These are phyloP conservation scores for Zygosaccharomyces sapae DNA, from an alignment of 1,139 yeast genomes.

Conservation along the genomic window DNA sequence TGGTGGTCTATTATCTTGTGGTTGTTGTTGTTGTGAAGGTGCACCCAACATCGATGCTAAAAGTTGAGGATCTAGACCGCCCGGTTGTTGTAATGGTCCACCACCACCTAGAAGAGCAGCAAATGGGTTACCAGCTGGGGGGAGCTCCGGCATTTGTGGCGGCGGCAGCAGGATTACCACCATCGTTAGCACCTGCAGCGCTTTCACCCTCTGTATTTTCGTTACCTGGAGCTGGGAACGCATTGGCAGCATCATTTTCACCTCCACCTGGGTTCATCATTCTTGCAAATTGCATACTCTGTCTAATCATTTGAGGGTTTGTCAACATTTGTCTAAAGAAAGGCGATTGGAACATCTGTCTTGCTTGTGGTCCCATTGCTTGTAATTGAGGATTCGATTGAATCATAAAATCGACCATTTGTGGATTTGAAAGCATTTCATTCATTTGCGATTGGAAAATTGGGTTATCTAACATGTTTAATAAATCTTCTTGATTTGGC, in stretches of 20 bases:
- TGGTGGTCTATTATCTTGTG: conserved; percentile 79
- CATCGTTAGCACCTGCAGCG: conserved; percentile 10
- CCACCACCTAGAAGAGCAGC: conserved; percentile 42
- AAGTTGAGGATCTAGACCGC: conserved; percentile 39
- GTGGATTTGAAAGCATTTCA: conserved; percentile 71
- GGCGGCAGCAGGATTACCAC: conserved; percentile 14
- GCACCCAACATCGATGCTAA: conserved; percentile 41
- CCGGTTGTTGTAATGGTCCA: conserved; percentile 20
- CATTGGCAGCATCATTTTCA: conserved; percentile 31
- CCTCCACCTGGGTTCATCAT: conserved; percentile 41
- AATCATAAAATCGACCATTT: conserved; percentile 78
- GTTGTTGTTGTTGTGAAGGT: conserved; percentile 37
- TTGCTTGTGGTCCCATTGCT: conserved; percentile 83
- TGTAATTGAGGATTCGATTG: conserved; percentile 79
- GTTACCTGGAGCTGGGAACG: conserved; percentile 40
- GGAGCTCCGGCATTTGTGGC: conserved; percentile 8
- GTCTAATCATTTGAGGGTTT: conserved; percentile 81
- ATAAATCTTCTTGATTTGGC: conserved; percentile 72
- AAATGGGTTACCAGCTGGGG: conserved; percentile 49
- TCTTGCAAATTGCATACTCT: conserved; percentile 71
- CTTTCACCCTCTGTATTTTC: conserved; percentile 15
- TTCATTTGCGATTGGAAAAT: conserved; percentile 76
- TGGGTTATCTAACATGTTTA: conserved; percentile 75
- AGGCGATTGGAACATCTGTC: conserved; percentile 81
- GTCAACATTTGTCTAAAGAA: conserved; percentile 78